Evolutionary conservation across 305 asterid genomes (phyloP).

Genomic region (Fraxinus albicans): DNA sequence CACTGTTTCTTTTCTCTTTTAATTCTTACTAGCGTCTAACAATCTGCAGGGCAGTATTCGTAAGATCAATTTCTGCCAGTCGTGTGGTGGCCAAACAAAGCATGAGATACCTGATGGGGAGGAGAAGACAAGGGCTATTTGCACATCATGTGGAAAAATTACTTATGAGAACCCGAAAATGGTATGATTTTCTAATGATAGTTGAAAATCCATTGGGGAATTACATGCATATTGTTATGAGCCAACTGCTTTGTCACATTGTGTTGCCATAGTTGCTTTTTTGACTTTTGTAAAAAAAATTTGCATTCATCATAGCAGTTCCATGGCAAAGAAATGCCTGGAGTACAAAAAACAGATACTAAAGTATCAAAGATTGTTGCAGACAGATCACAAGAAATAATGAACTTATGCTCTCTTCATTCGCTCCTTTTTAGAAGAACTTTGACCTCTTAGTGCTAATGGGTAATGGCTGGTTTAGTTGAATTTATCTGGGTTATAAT

Average conservation of each 20-base stretch:
- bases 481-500: neutral
- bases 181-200: constrained; percentile 44
- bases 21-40: constrained; percentile 21
- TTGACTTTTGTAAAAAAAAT: neutral
- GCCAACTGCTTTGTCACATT: neutral
- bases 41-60: constrained; percentile 53
- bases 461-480: neutral
- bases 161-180: constrained; percentile 93
- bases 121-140: constrained; percentile 81
- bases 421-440: neutral
- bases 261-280: neutral
- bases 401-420: neutral
- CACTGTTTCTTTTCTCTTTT: constrained; percentile 1
- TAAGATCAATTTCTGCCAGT: constrained; percentile 87
- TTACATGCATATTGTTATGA: constrained; percentile 1
- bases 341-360: neutral
- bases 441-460: neutral
- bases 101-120: constrained; percentile 92
- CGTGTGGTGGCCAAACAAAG: constrained; percentile 90
- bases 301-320: neutral
- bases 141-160: constrained; percentile 80
- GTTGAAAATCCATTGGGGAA: constrained; percentile 8
- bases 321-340: neutral
- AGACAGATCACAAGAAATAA: neutral
- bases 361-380: neutral